Evolutionary conservation across 2,329 filamentous ascomycete genomes (phyloP).

Genomic region (Dactylellina drechsleri): DNA sequence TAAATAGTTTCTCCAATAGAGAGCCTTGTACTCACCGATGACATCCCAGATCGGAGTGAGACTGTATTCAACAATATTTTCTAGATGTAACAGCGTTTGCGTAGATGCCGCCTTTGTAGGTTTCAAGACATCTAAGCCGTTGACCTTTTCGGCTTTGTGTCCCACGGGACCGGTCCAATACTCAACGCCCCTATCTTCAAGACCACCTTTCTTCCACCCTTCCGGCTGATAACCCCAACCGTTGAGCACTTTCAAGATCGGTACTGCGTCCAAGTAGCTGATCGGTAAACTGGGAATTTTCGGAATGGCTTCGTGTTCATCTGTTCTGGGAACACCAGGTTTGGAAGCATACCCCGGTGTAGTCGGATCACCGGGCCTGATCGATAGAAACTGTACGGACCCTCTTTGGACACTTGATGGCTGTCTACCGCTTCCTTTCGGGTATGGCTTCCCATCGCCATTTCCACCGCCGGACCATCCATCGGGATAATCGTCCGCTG

Average conservation of each 20-base stretch:
- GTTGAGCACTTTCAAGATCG: constrained; percentile 71
- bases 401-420: constrained; percentile 84
- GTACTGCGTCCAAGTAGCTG: constrained; percentile 85
- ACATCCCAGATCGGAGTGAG: constrained; percentile 47
- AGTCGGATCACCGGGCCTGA: constrained; percentile 86
- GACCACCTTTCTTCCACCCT: constrained; percentile 78
- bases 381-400: constrained; percentile 80
- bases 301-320: constrained; percentile 67
- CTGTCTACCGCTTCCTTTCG: constrained; percentile 82
- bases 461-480: constrained; percentile 71
- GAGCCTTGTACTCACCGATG: constrained; percentile 17
- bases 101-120: constrained; percentile 89
- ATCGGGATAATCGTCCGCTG: constrained; percentile 67
- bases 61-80: constrained; percentile 34
- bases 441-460: constrained; percentile 75
- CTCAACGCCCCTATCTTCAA: constrained; percentile 74
- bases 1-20: background rate
- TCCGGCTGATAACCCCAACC: constrained; percentile 85
- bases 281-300: constrained; percentile 85
- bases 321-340: constrained; percentile 72
- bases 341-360: constrained; percentile 86
- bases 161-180: constrained; percentile 81
- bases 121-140: constrained; percentile 83
- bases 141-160: constrained; percentile 75
- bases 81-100: constrained; percentile 39